These are phyloP conservation scores for Ceratopteris richardii DNA, from an alignment of 75 land plant genomes.

Conservation along the genomic window DNA sequence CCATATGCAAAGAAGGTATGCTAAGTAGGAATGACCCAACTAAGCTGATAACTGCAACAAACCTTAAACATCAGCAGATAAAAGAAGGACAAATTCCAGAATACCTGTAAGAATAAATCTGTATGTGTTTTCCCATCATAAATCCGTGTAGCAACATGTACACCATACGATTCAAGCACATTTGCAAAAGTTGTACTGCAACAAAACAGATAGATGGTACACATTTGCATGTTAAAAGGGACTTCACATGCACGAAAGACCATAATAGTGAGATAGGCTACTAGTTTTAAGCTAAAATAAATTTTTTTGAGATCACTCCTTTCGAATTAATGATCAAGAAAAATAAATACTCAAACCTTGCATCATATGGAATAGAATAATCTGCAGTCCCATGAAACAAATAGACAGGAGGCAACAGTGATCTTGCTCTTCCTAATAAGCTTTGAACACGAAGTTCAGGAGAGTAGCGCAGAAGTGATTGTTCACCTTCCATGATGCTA, in stretches of 20 bases:
- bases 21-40: not conserved
- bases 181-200: slow-evolving; percentile 27
- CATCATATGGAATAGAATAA: slow-evolving; percentile 76
- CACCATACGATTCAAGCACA: slow-evolving; percentile 17
- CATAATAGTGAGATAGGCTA: too few relatives aligned
- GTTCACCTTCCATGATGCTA: slow-evolving; percentile 97
- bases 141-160: slow-evolving; percentile 7
- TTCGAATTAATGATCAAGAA: not conserved
- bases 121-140: slow-evolving; percentile 33
- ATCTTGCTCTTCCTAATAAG: slow-evolving; percentile 42
- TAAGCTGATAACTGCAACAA: not conserved
- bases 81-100: not conserved
- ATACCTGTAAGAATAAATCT: slow-evolving; percentile 28
- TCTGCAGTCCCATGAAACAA: slow-evolving; percentile 88
- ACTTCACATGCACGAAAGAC: too few relatives aligned
- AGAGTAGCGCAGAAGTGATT: slow-evolving; percentile 53
- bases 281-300: too few relatives aligned
- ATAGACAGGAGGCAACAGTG: slow-evolving; percentile 59
- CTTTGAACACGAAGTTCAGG: slow-evolving; percentile 64
- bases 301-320: not conserved
- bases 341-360: slow-evolving; percentile 40
- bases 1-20: not conserved
- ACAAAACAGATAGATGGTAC: not conserved
- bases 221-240: too few relatives aligned
- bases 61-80: not conserved